Evolutionary conservation across 2,329 filamentous ascomycete genomes (phyloP), one percentile per base, ranked within the genome.

Genomic region (Clonostachys rosea): DNA sequence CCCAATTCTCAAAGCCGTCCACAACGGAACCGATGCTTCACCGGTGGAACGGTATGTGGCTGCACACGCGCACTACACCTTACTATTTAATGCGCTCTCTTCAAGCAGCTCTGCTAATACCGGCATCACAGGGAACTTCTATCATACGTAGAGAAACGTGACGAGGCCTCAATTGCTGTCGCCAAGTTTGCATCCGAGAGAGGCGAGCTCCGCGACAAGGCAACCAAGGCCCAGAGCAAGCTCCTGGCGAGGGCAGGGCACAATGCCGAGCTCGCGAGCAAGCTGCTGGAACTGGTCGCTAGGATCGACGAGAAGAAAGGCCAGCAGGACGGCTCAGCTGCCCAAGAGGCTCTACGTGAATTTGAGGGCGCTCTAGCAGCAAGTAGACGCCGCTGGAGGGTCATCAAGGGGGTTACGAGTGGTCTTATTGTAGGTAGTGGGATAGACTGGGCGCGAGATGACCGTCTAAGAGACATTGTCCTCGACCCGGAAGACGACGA

Each of bases 361-460:
- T 68, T 85, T 11, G 81, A 89, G 56, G 66, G 62, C 6, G 76
- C 83, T 39, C 67, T 87, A 49, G 83, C 77, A 56, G 70, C 71
- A 18, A 85, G 82, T 60, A 79, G 79, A 51, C 81, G 83, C 54
- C 78, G 78, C 58, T 89, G 84, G 83, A 81, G 82, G 57, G 82
- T 86, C 17, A 79, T 92, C 64, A 94, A 92, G 68, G 87, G 81
- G 20, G 81, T 90, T 40, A 77, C 87, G n/a, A 87, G 86, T 58
- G 89, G 86, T 16, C 77, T 91, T 47, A 79, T 95, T 42, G 87
- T 83, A 6, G 89, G 87, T 4, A 95, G 89, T 63, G 90, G 90
- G 42, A 74, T 94, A 46, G 84, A 95, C 59, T 95, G 90, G 90
- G 83, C 81, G 12, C 71, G 78, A 39, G 83, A 95, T 64, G 76